These are phyloP conservation scores for Umbelopsis sp. DNA, from an alignment of 192 early-diverging fungal genomes.

Conservation along the genomic window DNA sequence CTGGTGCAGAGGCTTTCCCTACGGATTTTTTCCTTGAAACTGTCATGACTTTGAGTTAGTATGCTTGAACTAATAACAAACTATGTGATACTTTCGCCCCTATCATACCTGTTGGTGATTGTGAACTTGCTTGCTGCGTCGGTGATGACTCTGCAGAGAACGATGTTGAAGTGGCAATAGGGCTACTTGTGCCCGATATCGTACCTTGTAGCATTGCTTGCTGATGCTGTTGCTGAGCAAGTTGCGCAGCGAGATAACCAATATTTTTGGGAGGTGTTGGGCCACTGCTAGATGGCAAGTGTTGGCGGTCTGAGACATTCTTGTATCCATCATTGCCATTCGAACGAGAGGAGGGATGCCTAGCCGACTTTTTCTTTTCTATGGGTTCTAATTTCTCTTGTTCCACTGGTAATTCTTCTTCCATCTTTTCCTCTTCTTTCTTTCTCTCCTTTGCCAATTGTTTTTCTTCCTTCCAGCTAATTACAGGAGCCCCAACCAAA, in stretches of 20 bases:
- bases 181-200: background rate
- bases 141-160: background rate
- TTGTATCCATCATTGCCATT: background rate
- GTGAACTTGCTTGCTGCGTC: background rate
- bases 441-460: conserved; percentile 13
- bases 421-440: conserved; percentile 16
- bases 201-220: conserved; percentile 3
- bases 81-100: background rate
- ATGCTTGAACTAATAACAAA: background rate
- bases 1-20: conserved; percentile 1
- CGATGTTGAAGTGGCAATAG: background rate
- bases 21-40: background rate
- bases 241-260: conserved; percentile 22
- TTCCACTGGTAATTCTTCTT: conserved; percentile 15
- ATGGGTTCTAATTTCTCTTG: conserved; percentile 15
- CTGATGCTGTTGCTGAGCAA: conserved; percentile 19
- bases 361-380: background rate
- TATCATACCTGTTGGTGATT: background rate
- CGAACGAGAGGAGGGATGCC: background rate
- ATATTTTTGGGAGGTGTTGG: background rate
- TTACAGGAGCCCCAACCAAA: conserved; percentile 33
- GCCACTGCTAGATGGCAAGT: background rate
- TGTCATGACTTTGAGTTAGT: background rate
- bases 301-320: background rate
- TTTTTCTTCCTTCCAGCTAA: conserved; percentile 32